Evolutionary conservation across 73 alveolate genomes (phyloP), one percentile per base, ranked within the genome.

Genomic region (Paramecium primaurelia): DNA sequence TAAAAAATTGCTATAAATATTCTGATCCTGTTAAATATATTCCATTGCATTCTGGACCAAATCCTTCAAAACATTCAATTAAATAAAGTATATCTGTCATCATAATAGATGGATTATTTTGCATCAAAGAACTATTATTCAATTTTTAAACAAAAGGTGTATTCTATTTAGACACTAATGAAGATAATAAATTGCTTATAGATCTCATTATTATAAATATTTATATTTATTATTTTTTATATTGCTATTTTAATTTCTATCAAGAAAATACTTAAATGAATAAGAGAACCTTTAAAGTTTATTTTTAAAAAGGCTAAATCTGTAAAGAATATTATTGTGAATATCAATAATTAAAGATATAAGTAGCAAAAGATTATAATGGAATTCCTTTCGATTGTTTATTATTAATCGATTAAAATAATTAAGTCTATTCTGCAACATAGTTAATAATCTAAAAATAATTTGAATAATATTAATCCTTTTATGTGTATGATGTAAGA

Each of bases 21-120:
- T 80, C 91, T 9, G 45, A 6, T 28, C 91, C 91, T 10, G 91
- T 26, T 80, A 80, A 80, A 80, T 80, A 80, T 20, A 80, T 47
- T 80, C 91, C 91, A 45, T 80, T 49, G 38, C 91, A 80, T 80
- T 80, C 91, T 12, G 91, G 91, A 18, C 91, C 91, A 22, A 45
- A 80, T 22, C 91, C 91, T 28, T 80, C 91, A 25, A 80, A 80
- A 26, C 91, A 80, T 47, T 80, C 91, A 30, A 75, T 75, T 22
- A 75, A 40, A 36, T 75, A 75, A 32, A 36, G 26, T 4, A 75
- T 75, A 37, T 75, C 88, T 0, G 64, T 34, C 88, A 75, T 75
- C 34, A 75, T 14, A 14, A 75, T 36, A n/a, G 58, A 36, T 6
- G 64, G 40, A 38, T 34, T 75, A 75, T 75, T 75, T 40, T 54